A percentile compares a stretch with the other conserved stretches of the same genome.
These are phyloP conservation scores for Tylopilus plumbeoviolaceoides DNA, from an alignment of 768 basidiomycete genomes.

Conservation along the genomic window DNA sequence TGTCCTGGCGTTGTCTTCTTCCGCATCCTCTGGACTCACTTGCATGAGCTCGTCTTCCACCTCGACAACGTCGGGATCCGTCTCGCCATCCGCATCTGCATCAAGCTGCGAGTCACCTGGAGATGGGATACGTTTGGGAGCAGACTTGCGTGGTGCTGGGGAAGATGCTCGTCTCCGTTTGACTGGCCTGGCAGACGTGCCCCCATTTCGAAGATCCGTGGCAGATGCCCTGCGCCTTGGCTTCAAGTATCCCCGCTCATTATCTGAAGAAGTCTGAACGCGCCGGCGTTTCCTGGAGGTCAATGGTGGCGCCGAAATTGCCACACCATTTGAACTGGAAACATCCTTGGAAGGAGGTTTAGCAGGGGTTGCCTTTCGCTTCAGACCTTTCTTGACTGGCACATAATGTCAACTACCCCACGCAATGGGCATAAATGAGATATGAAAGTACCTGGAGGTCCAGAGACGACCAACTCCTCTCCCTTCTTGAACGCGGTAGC, in stretches of 20 bases:
- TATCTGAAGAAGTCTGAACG: slow-evolving; percentile 2
- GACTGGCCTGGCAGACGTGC: background rate
- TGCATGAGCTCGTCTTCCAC: slow-evolving; percentile 34
- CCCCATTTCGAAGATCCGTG: slow-evolving; percentile 4
- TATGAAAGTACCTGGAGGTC: slow-evolving; percentile 51
- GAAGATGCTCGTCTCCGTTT: slow-evolving; percentile 29
- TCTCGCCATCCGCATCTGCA: slow-evolving; percentile 32
- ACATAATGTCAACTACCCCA: slow-evolving; percentile 1
- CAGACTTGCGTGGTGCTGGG: slow-evolving; percentile 22
- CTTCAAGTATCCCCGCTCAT: slow-evolving; percentile 7
- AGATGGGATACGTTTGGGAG: slow-evolving; percentile 19
- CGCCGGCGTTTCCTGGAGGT: slow-evolving; percentile 27
- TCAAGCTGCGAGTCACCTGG: slow-evolving; percentile 29
- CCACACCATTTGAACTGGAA: slow-evolving; percentile 5
- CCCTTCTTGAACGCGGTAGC: slow-evolving; percentile 47
- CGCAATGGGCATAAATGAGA: background rate
- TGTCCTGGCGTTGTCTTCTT: slow-evolving; percentile 10
- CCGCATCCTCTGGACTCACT: slow-evolving; percentile 18
- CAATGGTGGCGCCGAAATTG: slow-evolving; percentile 19
- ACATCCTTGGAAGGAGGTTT: slow-evolving; percentile 9
- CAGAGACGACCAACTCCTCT: slow-evolving; percentile 51
- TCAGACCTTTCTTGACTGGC: slow-evolving; percentile 18
- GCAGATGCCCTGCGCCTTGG: slow-evolving; percentile 12
- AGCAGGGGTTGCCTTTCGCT: slow-evolving; percentile 15
- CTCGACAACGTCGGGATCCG: slow-evolving; percentile 35